Base-by-base conservation (phyloP, 2,329 filamentous ascomycete genomes). In the Dothistroma septosporum region DNA sequence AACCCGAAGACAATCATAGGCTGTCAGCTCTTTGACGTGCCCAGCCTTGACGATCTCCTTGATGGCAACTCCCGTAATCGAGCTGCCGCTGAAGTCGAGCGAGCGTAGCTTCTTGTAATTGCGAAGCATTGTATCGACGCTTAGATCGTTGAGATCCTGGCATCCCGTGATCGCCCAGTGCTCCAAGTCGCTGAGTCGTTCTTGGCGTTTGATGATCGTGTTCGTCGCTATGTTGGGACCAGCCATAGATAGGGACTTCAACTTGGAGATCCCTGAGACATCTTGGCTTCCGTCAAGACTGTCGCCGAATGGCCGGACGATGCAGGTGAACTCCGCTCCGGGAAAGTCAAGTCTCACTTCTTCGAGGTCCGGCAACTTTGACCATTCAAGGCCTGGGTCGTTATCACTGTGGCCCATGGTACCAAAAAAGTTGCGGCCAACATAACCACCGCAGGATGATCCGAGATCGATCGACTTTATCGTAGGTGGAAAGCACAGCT, bases 11-110 rank as follows among this genome's bases (percentile, higher is more conserved):
- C 77, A 79, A 9, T 74, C 61, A 49, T 77, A 69, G 19, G 76
- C 64, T 2, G 67, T 69, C 19, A 79, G 64, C 11, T 61, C 62
- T 47, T 66, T 66, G 5, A 79, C 61, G 10, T 63, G 61, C 7
- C 59, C 60, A 16, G 54, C 50, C 28, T 58, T 59, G 0, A 74
- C 69, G 16, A 78, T 64, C 60, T 70, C 71, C 61, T 76, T 77
- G 33, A 80, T 71, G 1, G 73, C 70, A 0, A 75, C 75, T 7
- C 78, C 78, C 0, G 76, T 78, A 41, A 80, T 72, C 6, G 66
- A 63, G 1, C 75, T 76, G 0, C 65, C 63, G 0, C 72, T 74
- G 0, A 80, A 47, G 58, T 79, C 69, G 16, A 80, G 61, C 0
- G 62, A 44, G 41, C 63, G 19, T 68, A 75, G 62, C 10, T 60